These are phyloP conservation scores for Quercus lobata DNA, from an alignment of 331 rosid genomes.

Conservation along the genomic window DNA sequence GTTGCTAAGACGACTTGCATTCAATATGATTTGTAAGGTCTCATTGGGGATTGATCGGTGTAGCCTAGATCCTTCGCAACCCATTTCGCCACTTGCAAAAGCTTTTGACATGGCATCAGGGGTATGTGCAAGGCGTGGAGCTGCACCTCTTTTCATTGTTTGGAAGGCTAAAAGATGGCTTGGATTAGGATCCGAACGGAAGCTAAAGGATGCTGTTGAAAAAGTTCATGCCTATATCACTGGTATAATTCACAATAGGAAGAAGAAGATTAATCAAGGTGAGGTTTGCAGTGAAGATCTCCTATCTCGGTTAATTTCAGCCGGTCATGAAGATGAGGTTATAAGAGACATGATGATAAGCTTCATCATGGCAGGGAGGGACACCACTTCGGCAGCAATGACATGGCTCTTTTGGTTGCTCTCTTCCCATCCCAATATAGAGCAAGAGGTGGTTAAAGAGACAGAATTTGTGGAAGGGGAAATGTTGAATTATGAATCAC, in stretches of 20 bases:
- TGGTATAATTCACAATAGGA: slow-evolving; percentile 46
- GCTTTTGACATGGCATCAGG: slow-evolving; percentile 72
- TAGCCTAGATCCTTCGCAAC: slow-evolving; percentile 50
- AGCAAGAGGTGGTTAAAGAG: slow-evolving; percentile 47
- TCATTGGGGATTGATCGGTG: slow-evolving; percentile 47
- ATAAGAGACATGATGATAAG: slow-evolving; percentile 79
- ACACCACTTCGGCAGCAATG: slow-evolving; percentile 88
- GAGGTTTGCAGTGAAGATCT: slow-evolving; percentile 39
- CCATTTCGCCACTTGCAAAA: slow-evolving; percentile 34
- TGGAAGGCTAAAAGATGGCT: slow-evolving; percentile 85
- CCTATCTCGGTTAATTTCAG: slow-evolving; percentile 52
- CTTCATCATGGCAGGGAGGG: slow-evolving; percentile 89
- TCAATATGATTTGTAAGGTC: slow-evolving; percentile 59
- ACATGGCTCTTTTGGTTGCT: slow-evolving; percentile 90
- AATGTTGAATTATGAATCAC: slow-evolving; percentile 32
- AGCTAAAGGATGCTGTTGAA: slow-evolving; percentile 48
- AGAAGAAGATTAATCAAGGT: slow-evolving; percentile 14
- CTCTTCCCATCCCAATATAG: slow-evolving; percentile 36
- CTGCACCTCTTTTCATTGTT: slow-evolving; percentile 52
- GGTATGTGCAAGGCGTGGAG: slow-evolving; percentile 66
- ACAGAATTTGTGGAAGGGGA: neutral
- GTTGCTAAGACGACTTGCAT: slow-evolving; percentile 59
- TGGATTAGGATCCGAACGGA: slow-evolving; percentile 65
- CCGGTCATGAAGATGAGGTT: slow-evolving; percentile 54
- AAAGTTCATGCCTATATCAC: slow-evolving; percentile 50